phyloP scores from a whole-genome alignment of 805 yeast species.

The Kuraishia ogatae region DNA sequence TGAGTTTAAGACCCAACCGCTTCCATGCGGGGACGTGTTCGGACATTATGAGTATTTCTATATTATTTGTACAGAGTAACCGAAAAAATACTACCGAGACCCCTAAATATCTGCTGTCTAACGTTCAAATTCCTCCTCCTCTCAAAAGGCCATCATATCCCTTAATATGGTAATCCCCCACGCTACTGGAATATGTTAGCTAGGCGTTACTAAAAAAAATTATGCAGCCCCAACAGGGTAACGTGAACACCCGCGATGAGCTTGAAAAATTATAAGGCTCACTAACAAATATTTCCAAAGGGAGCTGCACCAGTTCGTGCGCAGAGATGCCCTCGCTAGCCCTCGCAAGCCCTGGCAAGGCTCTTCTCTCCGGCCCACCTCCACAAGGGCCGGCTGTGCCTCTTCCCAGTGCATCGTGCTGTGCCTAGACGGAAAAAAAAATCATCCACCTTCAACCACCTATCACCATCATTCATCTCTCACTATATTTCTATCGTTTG shows the following conservation, averaged over 20 bases:
- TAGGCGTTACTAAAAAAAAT: no score
- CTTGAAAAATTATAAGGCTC: neutral
- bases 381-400: neutral
- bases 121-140: no score
- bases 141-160: no score
- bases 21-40: constrained; percentile 73
- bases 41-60: constrained; percentile 4
- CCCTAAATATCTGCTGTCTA: no score
- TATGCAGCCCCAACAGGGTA: neutral
- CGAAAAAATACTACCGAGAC: no score
- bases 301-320: no score
- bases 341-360: no score
- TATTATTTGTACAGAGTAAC: no score
- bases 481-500: neutral
- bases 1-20: constrained; percentile 58
- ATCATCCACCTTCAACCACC: neutral
- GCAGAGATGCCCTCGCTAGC: no score
- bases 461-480: neutral
- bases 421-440: neutral
- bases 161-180: neutral
- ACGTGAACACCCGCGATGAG: neutral
- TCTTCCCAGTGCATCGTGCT: neutral
- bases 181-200: no score
- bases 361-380: no score
- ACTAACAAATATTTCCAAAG: neutral